Evolutionary conservation across 345 rosid species (phyloP).

Genomic region (Ceriops zippeliana): DNA sequence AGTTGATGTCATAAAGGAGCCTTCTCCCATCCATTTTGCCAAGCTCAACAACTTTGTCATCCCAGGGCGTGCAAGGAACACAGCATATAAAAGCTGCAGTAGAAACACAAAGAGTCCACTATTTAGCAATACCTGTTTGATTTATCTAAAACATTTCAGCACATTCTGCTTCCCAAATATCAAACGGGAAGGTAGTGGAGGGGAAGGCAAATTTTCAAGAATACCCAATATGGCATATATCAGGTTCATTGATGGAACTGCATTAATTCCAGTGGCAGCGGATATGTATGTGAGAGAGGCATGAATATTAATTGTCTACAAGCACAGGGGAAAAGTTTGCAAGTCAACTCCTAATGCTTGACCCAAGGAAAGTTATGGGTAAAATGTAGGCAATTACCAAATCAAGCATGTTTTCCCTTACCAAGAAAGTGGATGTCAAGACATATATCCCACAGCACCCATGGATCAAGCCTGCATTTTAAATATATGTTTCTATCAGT

Average conservation of each 20-base stretch:
- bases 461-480: slow-evolving; percentile 68
- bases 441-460: slow-evolving; percentile 83
- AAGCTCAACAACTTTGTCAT: slow-evolving; percentile 61
- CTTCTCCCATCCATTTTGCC: slow-evolving; percentile 76
- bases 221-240: slow-evolving; percentile 69
- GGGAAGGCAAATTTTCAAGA: slow-evolving; percentile 44
- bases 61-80: slow-evolving; percentile 74
- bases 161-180: background rate
- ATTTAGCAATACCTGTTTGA: slow-evolving; percentile 69
- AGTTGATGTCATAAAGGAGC: slow-evolving; percentile 20
- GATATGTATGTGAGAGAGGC: slow-evolving; percentile 68
- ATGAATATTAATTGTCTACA: slow-evolving; percentile 81
- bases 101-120: slow-evolving; percentile 74
- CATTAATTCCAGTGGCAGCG: slow-evolving; percentile 67
- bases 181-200: background rate
- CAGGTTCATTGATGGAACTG: slow-evolving; percentile 69
- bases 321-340: slow-evolving; percentile 11
- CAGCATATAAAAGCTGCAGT: slow-evolving; percentile 67
- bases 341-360: slow-evolving; percentile 2
- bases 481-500: slow-evolving; percentile 15
- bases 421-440: slow-evolving; percentile 72
- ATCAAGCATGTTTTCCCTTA: slow-evolving; percentile 84
- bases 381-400: slow-evolving; percentile 43
- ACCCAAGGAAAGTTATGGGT: slow-evolving; percentile 4
- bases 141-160: slow-evolving; percentile 4